These are phyloP conservation scores for Emiliania huxleyi DNA, from an alignment of 78 protist genomes.

Conservation along the genomic window DNA sequence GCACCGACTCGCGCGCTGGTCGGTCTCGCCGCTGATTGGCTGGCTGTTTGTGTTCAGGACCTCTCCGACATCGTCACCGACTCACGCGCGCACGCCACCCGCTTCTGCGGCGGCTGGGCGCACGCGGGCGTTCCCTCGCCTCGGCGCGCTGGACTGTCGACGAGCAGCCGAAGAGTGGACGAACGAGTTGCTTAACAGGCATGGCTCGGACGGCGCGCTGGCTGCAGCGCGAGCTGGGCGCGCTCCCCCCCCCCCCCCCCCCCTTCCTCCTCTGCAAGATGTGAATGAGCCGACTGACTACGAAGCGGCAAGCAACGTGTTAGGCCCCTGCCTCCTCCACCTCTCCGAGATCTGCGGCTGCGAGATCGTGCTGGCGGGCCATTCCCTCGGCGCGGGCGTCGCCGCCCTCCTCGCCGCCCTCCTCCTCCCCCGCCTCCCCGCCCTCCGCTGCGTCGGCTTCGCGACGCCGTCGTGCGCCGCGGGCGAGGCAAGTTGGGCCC, in stretches of 20 bases:
- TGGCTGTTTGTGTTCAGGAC: too few species aligned
- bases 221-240: not conserved
- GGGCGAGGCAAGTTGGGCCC: not conserved
- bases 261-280: not conserved
- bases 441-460: not conserved
- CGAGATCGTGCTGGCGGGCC: not conserved
- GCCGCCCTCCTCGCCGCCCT: not conserved
- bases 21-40: too few species aligned
- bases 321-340: not conserved
- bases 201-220: not conserved
- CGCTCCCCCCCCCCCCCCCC: not conserved
- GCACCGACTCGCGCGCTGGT: not conserved
- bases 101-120: slow-evolving; percentile 15
- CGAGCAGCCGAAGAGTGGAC: too few species aligned
- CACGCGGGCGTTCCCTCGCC: too few species aligned
- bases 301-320: too few species aligned
- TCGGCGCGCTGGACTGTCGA: too few species aligned
- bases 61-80: not conserved
- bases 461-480: not conserved
- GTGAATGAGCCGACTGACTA: too few species aligned
- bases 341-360: not conserved
- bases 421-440: not conserved
- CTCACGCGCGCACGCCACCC: not conserved
- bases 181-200: too few species aligned
- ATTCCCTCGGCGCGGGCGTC: slow-evolving; percentile 15